Conservation (phyloP, 768 basidiomycete genomes). For the Vishniacozyma victoriae region DNA sequence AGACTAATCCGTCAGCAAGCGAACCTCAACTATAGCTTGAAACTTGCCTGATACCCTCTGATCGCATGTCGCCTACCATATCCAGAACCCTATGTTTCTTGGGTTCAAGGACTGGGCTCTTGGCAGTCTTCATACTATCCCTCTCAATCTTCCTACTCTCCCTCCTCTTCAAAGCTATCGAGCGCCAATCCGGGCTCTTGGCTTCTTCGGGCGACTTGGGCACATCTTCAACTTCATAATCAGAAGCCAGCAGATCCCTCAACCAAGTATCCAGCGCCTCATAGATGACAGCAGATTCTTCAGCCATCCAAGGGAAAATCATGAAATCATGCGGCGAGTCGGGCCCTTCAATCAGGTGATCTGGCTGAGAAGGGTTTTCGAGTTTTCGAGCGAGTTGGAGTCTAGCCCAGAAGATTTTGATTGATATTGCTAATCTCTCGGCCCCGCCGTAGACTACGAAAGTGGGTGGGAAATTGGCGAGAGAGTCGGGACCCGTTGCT, state of each 20-base stretch:
- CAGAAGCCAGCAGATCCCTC: constrained; percentile 17
- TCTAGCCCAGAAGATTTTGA: constrained; percentile 25
- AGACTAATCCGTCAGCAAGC: too few species aligned
- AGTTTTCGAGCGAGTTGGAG: constrained; percentile 6
- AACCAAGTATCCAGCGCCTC: constrained; percentile 33
- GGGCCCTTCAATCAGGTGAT: constrained; percentile 13
- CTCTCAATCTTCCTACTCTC: constrained; percentile 1
- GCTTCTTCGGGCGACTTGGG: constrained; percentile 1
- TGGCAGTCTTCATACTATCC: constrained; percentile 11
- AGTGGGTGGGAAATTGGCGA: constrained; percentile 28
- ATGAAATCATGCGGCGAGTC: constrained; percentile 36
- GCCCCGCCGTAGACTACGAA: constrained; percentile 34
- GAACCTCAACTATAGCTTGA: too few species aligned
- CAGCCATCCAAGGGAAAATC: constrained; percentile 41
- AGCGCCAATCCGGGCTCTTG: not conserved
- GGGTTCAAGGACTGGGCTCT: constrained; percentile 15
- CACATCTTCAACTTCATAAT: constrained; percentile 4
- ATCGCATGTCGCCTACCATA: constrained; percentile 24
- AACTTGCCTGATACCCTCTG: constrained; percentile 26
- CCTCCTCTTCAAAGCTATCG: constrained; percentile 2
- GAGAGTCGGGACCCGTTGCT: constrained; percentile 7
- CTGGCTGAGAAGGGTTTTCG: not conserved
- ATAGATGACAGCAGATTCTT: constrained; percentile 29
- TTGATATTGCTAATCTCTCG: constrained; percentile 26
- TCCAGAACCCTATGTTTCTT: constrained; percentile 10